These are phyloP conservation scores for Pascua sp. DNA, from an alignment of 1,284 basidiomycete species.

Conservation along the genomic window DNA sequence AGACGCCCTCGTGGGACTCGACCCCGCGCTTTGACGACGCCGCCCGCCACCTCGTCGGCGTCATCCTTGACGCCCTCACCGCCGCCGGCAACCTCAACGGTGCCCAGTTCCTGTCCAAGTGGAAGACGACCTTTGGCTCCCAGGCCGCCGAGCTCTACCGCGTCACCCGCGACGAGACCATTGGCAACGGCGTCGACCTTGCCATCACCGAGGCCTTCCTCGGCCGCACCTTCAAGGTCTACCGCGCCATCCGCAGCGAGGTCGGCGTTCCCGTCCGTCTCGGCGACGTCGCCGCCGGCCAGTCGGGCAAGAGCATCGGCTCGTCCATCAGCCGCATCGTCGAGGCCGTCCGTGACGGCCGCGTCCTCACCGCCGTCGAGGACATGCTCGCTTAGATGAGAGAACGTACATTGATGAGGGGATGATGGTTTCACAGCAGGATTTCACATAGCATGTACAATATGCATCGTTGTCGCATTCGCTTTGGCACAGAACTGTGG, in stretches of 20 bases:
- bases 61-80: slow-evolving; percentile 13
- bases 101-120: slow-evolving; percentile 4
- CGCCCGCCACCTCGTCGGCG: slow-evolving; percentile 12
- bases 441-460: too few relatives aligned
- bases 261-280: slow-evolving; percentile 15
- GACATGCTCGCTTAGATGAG: slow-evolving; percentile 2
- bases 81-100: slow-evolving; percentile 1
- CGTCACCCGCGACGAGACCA: slow-evolving; percentile 6
- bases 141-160: slow-evolving; percentile 10
- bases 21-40: slow-evolving; percentile 16
- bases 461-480: too few relatives aligned
- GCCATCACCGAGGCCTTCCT: slow-evolving; percentile 9
- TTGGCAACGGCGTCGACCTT: slow-evolving; percentile 1
- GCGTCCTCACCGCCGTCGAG: slow-evolving; percentile 10
- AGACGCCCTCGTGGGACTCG: slow-evolving; percentile 15
- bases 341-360: slow-evolving; percentile 19
- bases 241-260: slow-evolving; percentile 12
- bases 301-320: slow-evolving; percentile 8
- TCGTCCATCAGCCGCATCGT: slow-evolving; percentile 11
- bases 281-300: slow-evolving; percentile 18
- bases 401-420: too few relatives aligned
- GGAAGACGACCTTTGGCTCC: slow-evolving; percentile 12
- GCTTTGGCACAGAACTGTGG: too few relatives aligned
- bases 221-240: slow-evolving; percentile 10
- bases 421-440: too few relatives aligned